Evolutionary conservation across 1,139 yeast species (phyloP).

Genomic region (Hansenula lynferdii): DNA sequence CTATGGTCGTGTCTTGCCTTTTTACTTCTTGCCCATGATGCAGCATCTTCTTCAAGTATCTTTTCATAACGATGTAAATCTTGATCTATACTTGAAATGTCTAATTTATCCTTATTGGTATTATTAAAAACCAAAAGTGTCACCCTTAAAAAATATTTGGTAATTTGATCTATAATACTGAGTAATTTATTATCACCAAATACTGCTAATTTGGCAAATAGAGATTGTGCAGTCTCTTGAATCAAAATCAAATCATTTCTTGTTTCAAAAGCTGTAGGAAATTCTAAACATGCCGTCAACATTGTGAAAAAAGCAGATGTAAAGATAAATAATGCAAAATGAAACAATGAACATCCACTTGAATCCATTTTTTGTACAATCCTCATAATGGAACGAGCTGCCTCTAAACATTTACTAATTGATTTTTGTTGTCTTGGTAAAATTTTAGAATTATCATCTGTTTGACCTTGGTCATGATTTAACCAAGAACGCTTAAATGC

Average conservation of each 20-base stretch:
- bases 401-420: conserved; percentile 16
- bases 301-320: conserved; percentile 20
- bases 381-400: conserved; percentile 15
- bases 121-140: conserved; percentile 16
- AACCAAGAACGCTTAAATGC: conserved; percentile 22
- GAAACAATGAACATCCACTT: conserved; percentile 8
- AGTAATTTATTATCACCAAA: conserved; percentile 6
- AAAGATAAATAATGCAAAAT: conserved; percentile 12
- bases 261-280: conserved; percentile 10
- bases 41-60: not conserved
- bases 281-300: conserved; percentile 18
- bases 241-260: conserved; percentile 13
- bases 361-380: conserved; percentile 6
- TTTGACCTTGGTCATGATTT: conserved; percentile 9
- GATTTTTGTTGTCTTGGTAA: conserved; percentile 14
- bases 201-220: conserved; percentile 4
- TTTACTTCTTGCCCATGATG: not conserved
- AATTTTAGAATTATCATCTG: conserved; percentile 4
- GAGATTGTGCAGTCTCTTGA: conserved; percentile 1
- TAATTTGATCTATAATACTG: conserved; percentile 7
- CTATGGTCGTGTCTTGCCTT: no score
- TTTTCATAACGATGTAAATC: conserved; percentile 13
- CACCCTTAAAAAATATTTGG: conserved; percentile 15
- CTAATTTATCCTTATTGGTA: conserved; percentile 8
- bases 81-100: conserved; percentile 8